Evolutionary conservation across 2,329 filamentous ascomycete species (phyloP).

Genomic region (Pseudogymnoascus sp.): DNA sequence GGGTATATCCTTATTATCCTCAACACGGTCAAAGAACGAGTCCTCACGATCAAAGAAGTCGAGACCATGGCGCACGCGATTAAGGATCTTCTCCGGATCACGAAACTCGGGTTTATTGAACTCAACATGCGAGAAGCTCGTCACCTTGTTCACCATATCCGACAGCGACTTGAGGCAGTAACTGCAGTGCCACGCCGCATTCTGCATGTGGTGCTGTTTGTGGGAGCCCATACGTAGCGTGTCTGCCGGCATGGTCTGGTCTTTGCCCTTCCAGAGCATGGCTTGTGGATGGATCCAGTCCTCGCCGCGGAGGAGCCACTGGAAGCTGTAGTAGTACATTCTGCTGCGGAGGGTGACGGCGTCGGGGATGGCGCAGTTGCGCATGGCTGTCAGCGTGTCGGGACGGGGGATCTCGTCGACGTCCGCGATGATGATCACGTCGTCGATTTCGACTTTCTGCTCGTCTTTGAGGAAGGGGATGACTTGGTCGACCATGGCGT

Average conservation of each 20-base stretch:
- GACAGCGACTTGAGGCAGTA: constrained; percentile 39
- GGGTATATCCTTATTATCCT: constrained; percentile 39
- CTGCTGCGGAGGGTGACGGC: constrained; percentile 32
- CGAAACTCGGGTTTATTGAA: constrained; percentile 37
- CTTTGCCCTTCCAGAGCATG: constrained; percentile 35
- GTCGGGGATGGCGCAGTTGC: constrained; percentile 33
- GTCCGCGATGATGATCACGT: constrained; percentile 41
- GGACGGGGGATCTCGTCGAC: constrained; percentile 42
- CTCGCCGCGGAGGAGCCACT: constrained; percentile 31
- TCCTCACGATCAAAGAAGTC: constrained; percentile 38
- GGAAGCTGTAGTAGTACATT: constrained; percentile 37
- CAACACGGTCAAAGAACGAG: constrained; percentile 34
- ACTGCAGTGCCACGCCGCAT: constrained; percentile 43
- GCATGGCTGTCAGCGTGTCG: constrained; percentile 29
- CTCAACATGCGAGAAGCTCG: constrained; percentile 37
- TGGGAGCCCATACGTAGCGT: constrained; percentile 34
- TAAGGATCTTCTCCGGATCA: constrained; percentile 36
- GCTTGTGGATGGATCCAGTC: constrained; percentile 42
- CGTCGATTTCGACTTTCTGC: constrained; percentile 30
- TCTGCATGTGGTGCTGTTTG: constrained; percentile 25
- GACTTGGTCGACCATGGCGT: constrained; percentile 52
- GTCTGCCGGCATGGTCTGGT: constrained; percentile 36
- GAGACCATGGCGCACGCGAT: constrained; percentile 37
- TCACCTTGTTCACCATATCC: constrained; percentile 39
- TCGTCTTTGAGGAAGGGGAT: constrained; percentile 35